A percentile compares a stretch with the other conserved stretches of the same genome.
phyloP scores from a whole-genome alignment of 2,329 filamentous ascomycete species.

The Lasiodiplodia sp. region DNA sequence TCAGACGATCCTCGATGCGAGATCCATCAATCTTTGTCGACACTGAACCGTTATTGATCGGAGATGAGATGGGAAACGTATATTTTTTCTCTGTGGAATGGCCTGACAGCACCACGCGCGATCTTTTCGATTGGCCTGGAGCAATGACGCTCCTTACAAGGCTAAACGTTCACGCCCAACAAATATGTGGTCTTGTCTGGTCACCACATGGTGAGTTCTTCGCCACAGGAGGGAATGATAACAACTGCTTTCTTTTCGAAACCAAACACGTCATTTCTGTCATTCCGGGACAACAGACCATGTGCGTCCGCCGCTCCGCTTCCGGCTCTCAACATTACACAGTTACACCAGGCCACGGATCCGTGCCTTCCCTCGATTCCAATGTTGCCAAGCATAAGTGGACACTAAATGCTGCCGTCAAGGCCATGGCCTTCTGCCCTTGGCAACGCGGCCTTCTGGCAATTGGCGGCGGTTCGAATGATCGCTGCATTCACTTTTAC shows the following conservation, averaged over 20 bases:
- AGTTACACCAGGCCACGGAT: conserved; percentile 41
- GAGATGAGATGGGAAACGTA: conserved; percentile 81
- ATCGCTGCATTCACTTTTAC: conserved; percentile 96
- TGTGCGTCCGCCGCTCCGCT: conserved; percentile 31
- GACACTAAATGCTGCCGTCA: conserved; percentile 85
- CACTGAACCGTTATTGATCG: conserved; percentile 85
- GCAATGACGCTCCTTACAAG: conserved; percentile 78
- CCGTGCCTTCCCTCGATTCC: conserved; percentile 55
- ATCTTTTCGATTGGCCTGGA: conserved; percentile 78
- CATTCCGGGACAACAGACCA: conserved; percentile 38
- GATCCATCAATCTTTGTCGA: conserved; percentile 61
- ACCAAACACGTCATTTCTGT: conserved; percentile 56
- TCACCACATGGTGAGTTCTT: conserved; percentile 77
- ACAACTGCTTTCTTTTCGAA: conserved; percentile 83
- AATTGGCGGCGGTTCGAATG: conserved; percentile 90
- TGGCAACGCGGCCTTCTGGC: conserved; percentile 89
- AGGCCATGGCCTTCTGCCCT: conserved; percentile 95
- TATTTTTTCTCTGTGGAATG: conserved; percentile 94
- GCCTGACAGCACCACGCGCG: conserved; percentile 64
- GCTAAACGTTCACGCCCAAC: conserved; percentile 81
- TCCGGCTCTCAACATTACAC: conserved; percentile 39
- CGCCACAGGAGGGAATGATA: conserved; percentile 92
- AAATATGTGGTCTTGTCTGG: conserved; percentile 94
- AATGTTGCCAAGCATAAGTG: conserved; percentile 75
- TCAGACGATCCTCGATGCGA: conserved; percentile 58